Evolutionary conservation across 257 asterid genomes (phyloP).

Genomic region (Jacaranda mimosifolia): DNA sequence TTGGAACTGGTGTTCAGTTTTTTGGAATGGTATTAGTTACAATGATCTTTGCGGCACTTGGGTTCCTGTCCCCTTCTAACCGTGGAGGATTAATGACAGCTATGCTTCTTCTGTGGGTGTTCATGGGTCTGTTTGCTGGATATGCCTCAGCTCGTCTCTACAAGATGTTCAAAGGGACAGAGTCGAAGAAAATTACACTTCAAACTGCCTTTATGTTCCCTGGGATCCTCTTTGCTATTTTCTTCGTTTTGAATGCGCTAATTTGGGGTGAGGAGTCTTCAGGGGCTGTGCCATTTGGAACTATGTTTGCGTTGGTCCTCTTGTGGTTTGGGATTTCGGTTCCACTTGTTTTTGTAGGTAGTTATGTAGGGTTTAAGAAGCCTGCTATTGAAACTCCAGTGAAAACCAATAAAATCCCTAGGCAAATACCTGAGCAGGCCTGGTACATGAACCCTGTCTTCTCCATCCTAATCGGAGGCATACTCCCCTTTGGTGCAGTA

Average conservation of each 20-base stretch:
- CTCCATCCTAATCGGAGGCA: constrained; percentile 83
- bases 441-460: constrained; percentile 91
- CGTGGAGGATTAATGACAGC: constrained; percentile 92
- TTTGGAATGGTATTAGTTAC: constrained; percentile 83
- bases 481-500: constrained; percentile 86
- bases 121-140: constrained; percentile 89
- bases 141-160: constrained; percentile 81
- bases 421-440: constrained; percentile 88
- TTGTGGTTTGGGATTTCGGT: constrained; percentile 80
- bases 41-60: constrained; percentile 83
- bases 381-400: constrained; percentile 78
- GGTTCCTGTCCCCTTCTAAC: constrained; percentile 90
- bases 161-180: constrained; percentile 88
- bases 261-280: constrained; percentile 85
- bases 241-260: constrained; percentile 74
- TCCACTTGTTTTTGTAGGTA: constrained; percentile 63
- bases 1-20: constrained; percentile 89
- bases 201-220: constrained; percentile 81
- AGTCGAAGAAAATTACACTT: constrained; percentile 84
- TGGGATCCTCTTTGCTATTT: constrained; percentile 61
- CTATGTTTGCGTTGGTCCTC: constrained; percentile 73
- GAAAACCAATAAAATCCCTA: constrained; percentile 36
- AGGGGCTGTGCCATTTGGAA: constrained; percentile 83
- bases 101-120: constrained; percentile 85
- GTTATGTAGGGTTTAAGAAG: constrained; percentile 71